Evolutionary conservation across 257 asterid species (phyloP).

Genomic region (Knoxia roxburghii): DNA sequence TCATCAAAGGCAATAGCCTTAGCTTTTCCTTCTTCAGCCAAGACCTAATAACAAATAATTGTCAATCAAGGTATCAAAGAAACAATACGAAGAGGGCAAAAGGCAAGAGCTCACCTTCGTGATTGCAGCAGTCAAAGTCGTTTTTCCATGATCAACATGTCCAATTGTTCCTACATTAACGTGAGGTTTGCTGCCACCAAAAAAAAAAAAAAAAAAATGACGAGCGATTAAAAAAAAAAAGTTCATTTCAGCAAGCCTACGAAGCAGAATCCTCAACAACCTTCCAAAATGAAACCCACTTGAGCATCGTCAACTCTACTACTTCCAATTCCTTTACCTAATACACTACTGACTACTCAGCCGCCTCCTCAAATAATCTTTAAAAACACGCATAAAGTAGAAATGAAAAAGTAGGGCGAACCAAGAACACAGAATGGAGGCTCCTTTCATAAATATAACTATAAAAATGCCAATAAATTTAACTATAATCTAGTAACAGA

Average conservation of each 20-base stretch:
- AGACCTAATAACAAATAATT: conserved; percentile 40
- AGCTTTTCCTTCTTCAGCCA: conserved; percentile 86
- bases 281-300: neutral
- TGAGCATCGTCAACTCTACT: neutral
- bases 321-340: no score
- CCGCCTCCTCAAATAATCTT: no score
- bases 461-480: neutral
- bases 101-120: conserved; percentile 51
- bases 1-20: conserved; percentile 92
- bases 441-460: neutral
- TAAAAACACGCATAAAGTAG: no score
- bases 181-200: conserved; percentile 70
- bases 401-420: neutral
- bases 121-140: conserved; percentile 93
- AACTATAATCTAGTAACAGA: neutral
- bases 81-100: neutral
- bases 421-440: neutral
- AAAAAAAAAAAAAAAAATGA: conserved; percentile 11
- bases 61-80: neutral
- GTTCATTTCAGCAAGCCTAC: no score
- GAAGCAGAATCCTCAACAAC: no score
- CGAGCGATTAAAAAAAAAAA: neutral
- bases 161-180: conserved; percentile 98
- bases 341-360: neutral
- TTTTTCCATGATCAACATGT: conserved; percentile 98